phyloP scores from a whole-genome alignment of 176 grass and related monocot species.

The Paspalum notatum region DNA sequence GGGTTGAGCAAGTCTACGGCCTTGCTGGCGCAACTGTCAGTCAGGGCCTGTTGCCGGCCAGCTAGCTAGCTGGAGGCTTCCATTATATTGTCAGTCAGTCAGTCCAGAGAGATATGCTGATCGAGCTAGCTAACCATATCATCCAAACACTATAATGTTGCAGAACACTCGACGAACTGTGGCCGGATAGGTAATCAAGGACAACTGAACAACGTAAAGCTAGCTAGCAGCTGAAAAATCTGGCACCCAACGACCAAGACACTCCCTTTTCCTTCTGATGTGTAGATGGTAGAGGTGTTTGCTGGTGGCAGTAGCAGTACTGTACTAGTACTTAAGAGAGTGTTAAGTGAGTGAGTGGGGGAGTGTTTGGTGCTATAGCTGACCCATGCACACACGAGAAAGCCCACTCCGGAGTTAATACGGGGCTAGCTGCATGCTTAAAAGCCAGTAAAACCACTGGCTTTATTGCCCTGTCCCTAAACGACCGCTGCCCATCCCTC shows the following conservation, averaged over 20 bases:
- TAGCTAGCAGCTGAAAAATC: background rate
- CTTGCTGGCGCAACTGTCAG: no score
- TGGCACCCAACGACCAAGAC: background rate
- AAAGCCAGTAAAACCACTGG: constrained; percentile 49
- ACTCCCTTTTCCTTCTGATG: background rate
- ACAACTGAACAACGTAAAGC: background rate
- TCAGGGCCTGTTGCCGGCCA: no score
- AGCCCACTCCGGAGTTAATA: constrained; percentile 37
- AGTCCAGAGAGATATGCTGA: no score
- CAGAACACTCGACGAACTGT: no score
- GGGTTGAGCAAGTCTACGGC: no score
- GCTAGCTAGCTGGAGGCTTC: no score
- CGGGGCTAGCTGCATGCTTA: background rate
- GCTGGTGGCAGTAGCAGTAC: background rate
- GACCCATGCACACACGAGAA: constrained; percentile 37
- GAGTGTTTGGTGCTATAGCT: constrained; percentile 32
- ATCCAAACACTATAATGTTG: no score
- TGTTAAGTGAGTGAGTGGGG: background rate
- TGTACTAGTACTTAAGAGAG: no score
- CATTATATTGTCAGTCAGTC: no score
- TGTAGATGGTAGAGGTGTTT: no score
- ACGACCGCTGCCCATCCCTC: constrained; percentile 22
- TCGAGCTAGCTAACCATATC: no score
- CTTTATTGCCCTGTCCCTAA: constrained; percentile 40
- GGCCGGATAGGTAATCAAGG: background rate